Evolutionary conservation across 345 rosid species (phyloP).

Genomic region (Acer negundo): DNA sequence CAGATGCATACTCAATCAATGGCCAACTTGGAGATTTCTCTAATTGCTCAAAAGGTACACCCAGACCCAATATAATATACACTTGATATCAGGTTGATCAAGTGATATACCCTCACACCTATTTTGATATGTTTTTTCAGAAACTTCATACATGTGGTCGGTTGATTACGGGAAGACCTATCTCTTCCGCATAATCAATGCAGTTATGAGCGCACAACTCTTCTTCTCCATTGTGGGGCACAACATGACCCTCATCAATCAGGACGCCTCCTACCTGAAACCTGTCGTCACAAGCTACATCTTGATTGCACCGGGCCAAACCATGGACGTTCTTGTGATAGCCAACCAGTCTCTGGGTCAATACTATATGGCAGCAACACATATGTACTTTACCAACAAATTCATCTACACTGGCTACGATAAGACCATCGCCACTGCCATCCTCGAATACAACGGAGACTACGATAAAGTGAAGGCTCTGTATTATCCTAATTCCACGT

Average conservation of each 20-base stretch:
- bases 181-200: not conserved
- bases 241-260: conserved; percentile 23
- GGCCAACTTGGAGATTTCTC: conserved; percentile 24
- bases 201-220: not conserved
- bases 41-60: conserved; percentile 28
- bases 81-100: no score
- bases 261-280: conserved; percentile 29
- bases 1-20: conserved; percentile 16
- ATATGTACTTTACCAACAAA: not conserved
- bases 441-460: conserved; percentile 24
- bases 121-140: no score
- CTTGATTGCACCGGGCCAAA: conserved; percentile 28
- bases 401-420: conserved; percentile 1
- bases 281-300: conserved; percentile 21
- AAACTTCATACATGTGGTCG: not conserved
- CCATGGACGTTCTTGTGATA: conserved; percentile 29
- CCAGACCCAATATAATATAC: not conserved
- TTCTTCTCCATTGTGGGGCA: conserved; percentile 13
- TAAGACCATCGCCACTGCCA: conserved; percentile 15
- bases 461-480: not conserved
- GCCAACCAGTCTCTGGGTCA: conserved; percentile 14
- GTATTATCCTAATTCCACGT: conserved; percentile 1
- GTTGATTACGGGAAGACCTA: not conserved
- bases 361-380: conserved; percentile 24
- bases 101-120: no score